Evolutionary conservation across 2,329 filamentous ascomycete genomes (phyloP), one percentile per base, ranked within the genome.

Genomic region (Orbilia ellipsospora): DNA sequence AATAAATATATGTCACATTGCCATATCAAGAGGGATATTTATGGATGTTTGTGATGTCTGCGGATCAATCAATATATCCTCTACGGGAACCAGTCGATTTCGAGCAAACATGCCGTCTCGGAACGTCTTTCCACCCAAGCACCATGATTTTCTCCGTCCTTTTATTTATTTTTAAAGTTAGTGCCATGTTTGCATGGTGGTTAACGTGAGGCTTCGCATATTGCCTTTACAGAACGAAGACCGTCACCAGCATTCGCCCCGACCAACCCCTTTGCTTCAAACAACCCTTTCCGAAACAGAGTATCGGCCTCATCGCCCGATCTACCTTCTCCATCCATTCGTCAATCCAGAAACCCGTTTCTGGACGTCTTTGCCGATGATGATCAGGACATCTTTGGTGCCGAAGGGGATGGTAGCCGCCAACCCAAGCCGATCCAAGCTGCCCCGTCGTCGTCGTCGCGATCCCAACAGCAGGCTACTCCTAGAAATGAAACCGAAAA

Each of bases 361-460:
- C 77, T 80, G 31, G 79, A 80, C 73, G 79, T 80, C 66, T 80
- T 80, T 65, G 78, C 78, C 77, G 79, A 80, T 73, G 78, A 78
- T 55, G 78, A 78, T 60, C 68, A 79, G 36, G 78, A 78, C 67
- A 76, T 78, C 51, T 77, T 77, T 28, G 67, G 56, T n/a, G 26
- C 65, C 52, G 73, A 76, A 65, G 67, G 54, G 40, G 73, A 62
- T 42, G 31, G 28, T 51, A 36, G 31, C 31, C 65, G 66, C 42
- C 36, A 61, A 28, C 52, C 59, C 31, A 54, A 64, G 36, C 18
- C 55, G 20, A 36, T 45, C 28, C 73, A 61, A 28, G 26, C 66
- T 52, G 45, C 66, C 36, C 31, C 31, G 31, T 6, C 31, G 31
- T 36, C 31, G 31, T 66, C 66, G 5, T 60, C 57, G 42, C 63